These are phyloP conservation scores for Candida multigemmis DNA, from an alignment of 805 yeast species.

Conservation along the genomic window DNA sequence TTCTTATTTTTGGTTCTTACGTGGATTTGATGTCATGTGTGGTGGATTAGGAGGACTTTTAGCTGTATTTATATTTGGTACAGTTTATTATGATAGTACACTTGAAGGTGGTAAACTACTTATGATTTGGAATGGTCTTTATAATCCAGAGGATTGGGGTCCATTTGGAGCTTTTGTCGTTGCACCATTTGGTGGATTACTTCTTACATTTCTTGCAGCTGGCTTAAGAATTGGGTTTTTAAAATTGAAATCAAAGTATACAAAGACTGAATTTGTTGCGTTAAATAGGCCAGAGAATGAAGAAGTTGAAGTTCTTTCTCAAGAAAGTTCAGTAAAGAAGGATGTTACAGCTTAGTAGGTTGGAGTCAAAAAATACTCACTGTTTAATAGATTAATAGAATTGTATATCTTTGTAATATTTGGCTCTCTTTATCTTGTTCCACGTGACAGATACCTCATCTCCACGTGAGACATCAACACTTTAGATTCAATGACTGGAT, in stretches of 20 bases:
- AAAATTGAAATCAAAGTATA: slow-evolving; percentile 22
- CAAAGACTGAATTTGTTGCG: slow-evolving; percentile 34
- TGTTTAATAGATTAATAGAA: no score
- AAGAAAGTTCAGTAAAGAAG: slow-evolving; percentile 1
- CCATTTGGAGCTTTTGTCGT: slow-evolving; percentile 91
- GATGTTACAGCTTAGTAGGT: no score
- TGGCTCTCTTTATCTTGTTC: no score
- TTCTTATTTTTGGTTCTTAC: slow-evolving; percentile 51
- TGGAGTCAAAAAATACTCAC: no score
- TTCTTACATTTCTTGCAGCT: slow-evolving; percentile 46
- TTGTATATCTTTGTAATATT: no score
- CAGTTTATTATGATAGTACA: slow-evolving; percentile 67
- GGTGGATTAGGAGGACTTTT: slow-evolving; percentile 81
- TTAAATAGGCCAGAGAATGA: slow-evolving; percentile 27
- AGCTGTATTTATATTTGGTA: slow-evolving; percentile 75
- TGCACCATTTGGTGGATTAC: slow-evolving; percentile 75
- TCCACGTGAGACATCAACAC: no score
- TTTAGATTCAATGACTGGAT: no score
- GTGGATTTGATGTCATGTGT: slow-evolving; percentile 72
- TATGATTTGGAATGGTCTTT: slow-evolving; percentile 72
- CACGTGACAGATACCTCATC: no score
- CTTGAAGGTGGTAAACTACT: slow-evolving; percentile 69
- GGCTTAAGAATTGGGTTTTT: slow-evolving; percentile 33
- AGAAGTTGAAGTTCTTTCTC: slow-evolving; percentile 7
- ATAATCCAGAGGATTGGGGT: slow-evolving; percentile 76